These are phyloP conservation scores for Scutellaria minor DNA, from an alignment of 257 asterid genomes.

Conservation along the genomic window DNA sequence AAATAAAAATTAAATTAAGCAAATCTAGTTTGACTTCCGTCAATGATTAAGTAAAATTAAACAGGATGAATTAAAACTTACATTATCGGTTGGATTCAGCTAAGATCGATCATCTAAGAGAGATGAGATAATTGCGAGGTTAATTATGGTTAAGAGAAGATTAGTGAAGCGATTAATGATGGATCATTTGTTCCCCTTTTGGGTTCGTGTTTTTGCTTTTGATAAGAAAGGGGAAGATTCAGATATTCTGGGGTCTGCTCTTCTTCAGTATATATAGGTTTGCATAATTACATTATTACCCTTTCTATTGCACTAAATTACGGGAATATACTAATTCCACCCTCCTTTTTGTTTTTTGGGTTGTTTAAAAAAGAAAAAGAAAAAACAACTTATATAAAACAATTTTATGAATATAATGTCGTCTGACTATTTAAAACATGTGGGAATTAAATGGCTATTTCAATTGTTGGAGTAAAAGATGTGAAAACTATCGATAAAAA, in stretches of 20 bases:
- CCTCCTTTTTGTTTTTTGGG: too few relatives aligned
- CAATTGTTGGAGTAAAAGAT: too few relatives aligned
- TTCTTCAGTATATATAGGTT: background rate
- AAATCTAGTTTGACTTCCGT: conserved; percentile 5
- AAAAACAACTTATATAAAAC: too few relatives aligned
- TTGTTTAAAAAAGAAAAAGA: too few relatives aligned
- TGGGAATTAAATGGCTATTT: too few relatives aligned
- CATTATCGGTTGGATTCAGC: background rate
- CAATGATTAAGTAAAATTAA: background rate
- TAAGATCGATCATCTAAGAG: conserved; percentile 33
- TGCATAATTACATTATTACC: conserved; percentile 29
- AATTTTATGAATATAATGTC: too few relatives aligned
- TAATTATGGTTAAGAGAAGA: conserved; percentile 15
- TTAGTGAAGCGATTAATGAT: conserved; percentile 23
- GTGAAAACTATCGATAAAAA: too few relatives aligned
- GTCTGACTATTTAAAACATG: too few relatives aligned
- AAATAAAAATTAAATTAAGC: conserved; percentile 8
- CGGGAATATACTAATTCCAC: background rate
- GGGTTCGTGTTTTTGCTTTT: background rate
- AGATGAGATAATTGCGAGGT: background rate
- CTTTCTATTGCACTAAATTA: conserved; percentile 31
- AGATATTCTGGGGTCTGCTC: conserved; percentile 29
- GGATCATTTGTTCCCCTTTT: background rate
- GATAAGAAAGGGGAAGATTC: conserved; percentile 19
- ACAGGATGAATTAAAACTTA: conserved; percentile 23